Base-by-base conservation (phyloP, 2,329 filamentous ascomycete species). In the Alternaria ventricosa region DNA sequence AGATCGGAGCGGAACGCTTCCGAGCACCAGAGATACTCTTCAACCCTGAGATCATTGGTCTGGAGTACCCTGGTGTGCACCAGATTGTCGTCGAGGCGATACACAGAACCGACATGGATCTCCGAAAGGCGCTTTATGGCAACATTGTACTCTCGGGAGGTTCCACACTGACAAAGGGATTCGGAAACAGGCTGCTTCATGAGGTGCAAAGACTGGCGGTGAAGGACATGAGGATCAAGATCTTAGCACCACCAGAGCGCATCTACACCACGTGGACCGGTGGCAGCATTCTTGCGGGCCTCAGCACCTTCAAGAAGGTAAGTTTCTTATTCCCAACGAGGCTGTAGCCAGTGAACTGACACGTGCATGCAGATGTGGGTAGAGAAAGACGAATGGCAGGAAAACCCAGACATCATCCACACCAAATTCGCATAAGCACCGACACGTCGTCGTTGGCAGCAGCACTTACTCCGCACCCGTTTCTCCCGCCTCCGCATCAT, bases 181-280 rank as follows among this genome's bases (percentile, higher is more conserved):
- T 99, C 78, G 95, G 95, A 60, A 96, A 98, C 82, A 88, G 96
- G 55, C 84, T 99, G 72, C 85, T 99, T 78, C 90, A 92, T 71
- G 96, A 99, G 83, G 91, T 98, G 70, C 96, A 97, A 83, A 87
- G 91, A 79, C 84, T 98, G 74, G 96, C 96, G 11, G 94, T 98
- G 72, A 97, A 97, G 86, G 96, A 99, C 80, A 99, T 97, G 95
- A 90, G 94, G 76, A 98, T 99, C 84, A 97, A 97, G 86, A 99
- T 99, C 78, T 97, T 97, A 84, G 96, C 96, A 57, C 96, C 96
- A 59, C 95, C 96, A 6, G 96, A 99, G 85, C 88, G 96, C 71
- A 97, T 98, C 82, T 99, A 98, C 84, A 97, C 94, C 66, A 99
- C 96, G 30, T 99, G 96, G 96, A 98, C 98, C 72, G 96, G 96